Conservation (phyloP, 257 asterid species). For the Solanum ossicruentum region DNA sequence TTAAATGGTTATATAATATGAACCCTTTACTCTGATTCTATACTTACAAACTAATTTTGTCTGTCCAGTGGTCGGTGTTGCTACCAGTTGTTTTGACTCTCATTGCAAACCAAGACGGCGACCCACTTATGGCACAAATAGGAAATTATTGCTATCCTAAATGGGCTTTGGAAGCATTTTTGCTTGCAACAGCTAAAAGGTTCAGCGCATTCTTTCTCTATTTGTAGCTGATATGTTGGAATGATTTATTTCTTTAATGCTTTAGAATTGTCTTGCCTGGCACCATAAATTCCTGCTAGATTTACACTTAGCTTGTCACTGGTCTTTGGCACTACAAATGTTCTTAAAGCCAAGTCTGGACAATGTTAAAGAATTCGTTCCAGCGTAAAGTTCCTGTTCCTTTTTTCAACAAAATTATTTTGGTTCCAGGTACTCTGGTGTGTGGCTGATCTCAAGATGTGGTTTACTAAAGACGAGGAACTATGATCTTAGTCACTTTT, state of each 20-base stretch:
- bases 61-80: constrained; percentile 82
- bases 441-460: constrained; percentile 89
- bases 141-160: constrained; percentile 54
- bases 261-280: neutral
- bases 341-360: neutral
- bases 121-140: constrained; percentile 25
- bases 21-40: neutral
- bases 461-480: constrained; percentile 49
- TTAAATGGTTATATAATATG: neutral
- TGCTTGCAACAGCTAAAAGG: constrained; percentile 76
- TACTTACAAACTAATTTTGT: neutral
- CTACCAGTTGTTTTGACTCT: constrained; percentile 89
- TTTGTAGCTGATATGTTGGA: neutral
- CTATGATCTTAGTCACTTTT: constrained; percentile 41
- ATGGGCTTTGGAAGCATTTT: constrained; percentile 93
- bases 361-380: neutral
- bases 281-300: neutral
- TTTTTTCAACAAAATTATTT: neutral
- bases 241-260: neutral
- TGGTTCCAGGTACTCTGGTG: constrained; percentile 74
- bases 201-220: constrained; percentile 4
- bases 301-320: neutral
- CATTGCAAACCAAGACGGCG: constrained; percentile 62
- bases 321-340: neutral
- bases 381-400: neutral